Conservation (phyloP, 257 asterid species). For the Asclepias syriaca region DNA sequence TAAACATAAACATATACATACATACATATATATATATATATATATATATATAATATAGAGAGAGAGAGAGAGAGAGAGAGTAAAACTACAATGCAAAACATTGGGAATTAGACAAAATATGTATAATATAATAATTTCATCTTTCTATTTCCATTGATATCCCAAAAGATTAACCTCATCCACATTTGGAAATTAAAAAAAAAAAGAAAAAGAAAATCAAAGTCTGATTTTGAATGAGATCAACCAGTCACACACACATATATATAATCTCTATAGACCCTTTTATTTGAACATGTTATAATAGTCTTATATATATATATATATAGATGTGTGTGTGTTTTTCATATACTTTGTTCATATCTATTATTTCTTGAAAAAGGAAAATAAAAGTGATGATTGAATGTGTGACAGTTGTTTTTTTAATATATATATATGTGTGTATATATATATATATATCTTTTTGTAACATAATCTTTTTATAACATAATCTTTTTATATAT, state of each 20-base stretch:
- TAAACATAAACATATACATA: background rate
- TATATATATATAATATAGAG: no score
- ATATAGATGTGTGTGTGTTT: no score
- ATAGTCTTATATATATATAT: no score
- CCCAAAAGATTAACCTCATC: constrained; percentile 28
- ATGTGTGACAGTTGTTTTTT: background rate
- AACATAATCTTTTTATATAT: background rate
- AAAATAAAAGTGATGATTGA: background rate
- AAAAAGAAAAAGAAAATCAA: background rate
- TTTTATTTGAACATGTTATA: no score
- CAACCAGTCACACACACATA: background rate
- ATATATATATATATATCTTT: no score
- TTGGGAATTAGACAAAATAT: background rate
- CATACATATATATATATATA: no score
- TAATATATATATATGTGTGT: no score
- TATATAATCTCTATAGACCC: no score
- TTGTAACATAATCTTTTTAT: no score
- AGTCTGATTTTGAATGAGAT: constrained; percentile 3
- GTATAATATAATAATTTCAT: background rate
- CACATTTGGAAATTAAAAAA: background rate
- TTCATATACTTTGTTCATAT: no score
- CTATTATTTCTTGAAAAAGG: no score
- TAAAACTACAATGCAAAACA: background rate
- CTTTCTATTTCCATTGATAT: constrained; percentile 29
- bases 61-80: no score